phyloP scores from a whole-genome alignment of 495 filamentous ascomycete genomes.

The Amniculicola lignicola region DNA sequence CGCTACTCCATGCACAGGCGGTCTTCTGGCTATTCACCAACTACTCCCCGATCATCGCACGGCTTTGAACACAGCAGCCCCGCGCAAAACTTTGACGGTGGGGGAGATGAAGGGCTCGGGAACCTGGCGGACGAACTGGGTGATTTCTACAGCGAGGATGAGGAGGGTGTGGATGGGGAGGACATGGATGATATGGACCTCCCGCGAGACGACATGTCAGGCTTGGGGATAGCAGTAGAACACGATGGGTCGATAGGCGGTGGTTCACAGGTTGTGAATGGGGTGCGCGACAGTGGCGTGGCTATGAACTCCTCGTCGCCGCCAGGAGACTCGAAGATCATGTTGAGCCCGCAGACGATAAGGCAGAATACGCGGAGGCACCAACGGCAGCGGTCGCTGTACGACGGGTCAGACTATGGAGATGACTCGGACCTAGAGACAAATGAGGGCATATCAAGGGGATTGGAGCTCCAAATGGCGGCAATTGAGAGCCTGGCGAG shows the following conservation, averaged over 20 bases:
- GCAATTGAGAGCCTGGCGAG: constrained; percentile 72
- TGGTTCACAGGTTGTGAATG: constrained; percentile 1
- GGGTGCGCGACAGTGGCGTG: constrained; percentile 30
- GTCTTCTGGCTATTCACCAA: constrained; percentile 50
- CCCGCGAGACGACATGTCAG: constrained; percentile 16
- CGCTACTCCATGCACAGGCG: constrained; percentile 45
- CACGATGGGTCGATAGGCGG: constrained; percentile 25
- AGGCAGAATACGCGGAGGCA: constrained; percentile 45
- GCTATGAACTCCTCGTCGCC: constrained; percentile 30
- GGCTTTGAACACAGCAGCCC: constrained; percentile 35
- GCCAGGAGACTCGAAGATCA: constrained; percentile 10
- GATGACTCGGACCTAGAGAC: constrained; percentile 70
- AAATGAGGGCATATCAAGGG: constrained; percentile 64
- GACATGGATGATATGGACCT: constrained; percentile 29
- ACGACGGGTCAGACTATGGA: constrained; percentile 59
- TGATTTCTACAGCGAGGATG: constrained; percentile 56
- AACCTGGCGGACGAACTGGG: constrained; percentile 80
- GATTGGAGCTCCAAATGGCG: constrained; percentile 70
- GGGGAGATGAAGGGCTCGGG: constrained; percentile 52
- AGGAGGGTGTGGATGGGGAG: constrained; percentile 52
- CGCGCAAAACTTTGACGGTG: constrained; percentile 43
- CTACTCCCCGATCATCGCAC: constrained; percentile 55
- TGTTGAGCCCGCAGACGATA: constrained; percentile 25
- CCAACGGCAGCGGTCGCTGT: constrained; percentile 50
- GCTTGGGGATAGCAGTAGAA: constrained; percentile 31